Evolutionary conservation across 495 filamentous ascomycete genomes (phyloP), one percentile per base, ranked within the genome.

Genomic region (Entonaema liquescens): DNA sequence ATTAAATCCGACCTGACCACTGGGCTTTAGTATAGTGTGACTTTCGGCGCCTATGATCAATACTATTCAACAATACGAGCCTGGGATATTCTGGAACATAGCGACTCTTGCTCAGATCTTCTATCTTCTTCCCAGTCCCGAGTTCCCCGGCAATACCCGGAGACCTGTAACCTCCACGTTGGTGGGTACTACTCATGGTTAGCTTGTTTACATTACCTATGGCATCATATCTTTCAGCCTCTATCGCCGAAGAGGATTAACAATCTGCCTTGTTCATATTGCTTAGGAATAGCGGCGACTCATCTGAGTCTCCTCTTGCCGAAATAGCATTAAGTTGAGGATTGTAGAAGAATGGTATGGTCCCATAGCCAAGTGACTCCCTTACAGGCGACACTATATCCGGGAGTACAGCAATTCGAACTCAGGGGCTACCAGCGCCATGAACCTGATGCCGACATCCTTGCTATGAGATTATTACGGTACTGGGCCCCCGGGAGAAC

Each of bases 361-460:
- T n/a, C n/a, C 58, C 59, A 33, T 58, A 44, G 53, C 25, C 31
- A 55, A 21, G 15, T 11, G 50, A 54, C 49, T 25, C 49, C 49
- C 26, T 53, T 53, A 53, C 49, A n/a, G 49, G 28, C 23, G 29
- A 19, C 25, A 28, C 53, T 35, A 50, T 62, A 49, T 70, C 40
- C 62, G 54, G 36, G 44, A 44, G 33, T 28, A 58, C 35, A 35
- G 29, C 40, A 55, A 54, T 50, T n/a, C 35, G 13, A 21, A 54
- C 31, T 58, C 59, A 64, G 69, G 47, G 69, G 63, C 23, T 44
- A 4, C 28, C 69, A 63, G 33, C 29, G 36, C 54, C 29, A 60
- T 29, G 21, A 67, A 29, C 33, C 61, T 38, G 40, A 52, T 28
- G 33, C 53, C 28, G 31, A 7, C 55, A 68, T 59, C 64, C 64